Base-by-base conservation (phyloP, 139 green algal genomes). In the Dunaliella primolecta region DNA sequence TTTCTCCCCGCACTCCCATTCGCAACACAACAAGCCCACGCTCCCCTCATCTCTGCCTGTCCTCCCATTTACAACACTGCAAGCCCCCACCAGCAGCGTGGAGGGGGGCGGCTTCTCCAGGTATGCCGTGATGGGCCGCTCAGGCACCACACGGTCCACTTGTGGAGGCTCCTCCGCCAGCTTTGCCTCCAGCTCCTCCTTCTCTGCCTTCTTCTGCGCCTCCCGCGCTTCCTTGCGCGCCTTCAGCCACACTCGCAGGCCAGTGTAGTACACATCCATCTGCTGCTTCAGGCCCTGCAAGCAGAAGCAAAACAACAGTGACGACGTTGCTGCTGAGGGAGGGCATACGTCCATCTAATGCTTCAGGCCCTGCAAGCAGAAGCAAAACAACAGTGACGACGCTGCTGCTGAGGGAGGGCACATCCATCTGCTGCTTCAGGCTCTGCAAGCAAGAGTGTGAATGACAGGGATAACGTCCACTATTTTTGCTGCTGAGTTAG, bases 201-300 rank as follows among this genome's bases (percentile, higher is more conserved):
- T 33, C 36, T 80, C 75, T 36, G n/a, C 75, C 29, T n/a, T 33
- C 21, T 80, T n/a, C 21, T 31, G 27, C 2, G n/a, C n/a, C 7
- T 23, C 2, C 29, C 36, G 2, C 2, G 75, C 75, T 36, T 36
- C 75, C n/a, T 36, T 80, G 32, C 27, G 75, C 2, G 30, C 75
- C 75, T 80, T 80, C 29, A 80, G n/a, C 75, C 7, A 23, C n/a
- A 30, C 75, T 2, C 75, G 75, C 30, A 38, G 75, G 29, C 29
- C 75, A 36, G 24, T 36, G 75, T 80, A 80, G 75, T 80, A 33
- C 33, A 36, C 75, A 11, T 80, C 75, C 75, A 80, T 80, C 75
- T 80, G 75, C 75, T 64, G 46, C 46, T 25, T 15, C 46, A 64
- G 46, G 15, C 46, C 46, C 46, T 64, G n/a, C n/a, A n/a, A n/a